Evolutionary conservation across 2,329 filamentous ascomycete species (phyloP).

Genomic region (Phaeophleospora eucalypticola): DNA sequence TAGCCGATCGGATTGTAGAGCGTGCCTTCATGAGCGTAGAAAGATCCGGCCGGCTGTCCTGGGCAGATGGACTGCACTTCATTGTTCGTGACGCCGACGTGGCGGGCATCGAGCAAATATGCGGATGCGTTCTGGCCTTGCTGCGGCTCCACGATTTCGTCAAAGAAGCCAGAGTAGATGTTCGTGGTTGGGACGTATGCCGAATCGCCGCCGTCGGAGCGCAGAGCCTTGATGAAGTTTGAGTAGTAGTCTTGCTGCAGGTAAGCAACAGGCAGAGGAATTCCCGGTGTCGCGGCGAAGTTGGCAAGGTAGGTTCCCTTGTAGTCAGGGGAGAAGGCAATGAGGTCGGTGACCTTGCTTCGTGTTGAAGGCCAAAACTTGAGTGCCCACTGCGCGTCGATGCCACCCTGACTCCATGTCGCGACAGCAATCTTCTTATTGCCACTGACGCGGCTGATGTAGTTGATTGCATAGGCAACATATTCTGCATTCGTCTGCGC

Average conservation of each 20-base stretch:
- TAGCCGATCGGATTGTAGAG: conserved; percentile 49
- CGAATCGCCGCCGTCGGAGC: conserved; percentile 44
- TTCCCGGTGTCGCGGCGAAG: conserved; percentile 36
- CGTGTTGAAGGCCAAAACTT: conserved; percentile 55
- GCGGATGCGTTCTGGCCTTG: conserved; percentile 44
- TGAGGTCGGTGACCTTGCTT: conserved; percentile 43
- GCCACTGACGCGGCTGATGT: conserved; percentile 42
- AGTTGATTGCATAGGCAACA: conserved; percentile 56
- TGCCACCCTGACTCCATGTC: conserved; percentile 52
- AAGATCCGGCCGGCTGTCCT: conserved; percentile 38
- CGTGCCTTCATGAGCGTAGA: conserved; percentile 51
- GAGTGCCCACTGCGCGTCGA: conserved; percentile 53
- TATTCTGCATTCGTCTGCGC: conserved; percentile 51
- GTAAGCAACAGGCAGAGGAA: conserved; percentile 44
- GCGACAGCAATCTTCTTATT: conserved; percentile 41
- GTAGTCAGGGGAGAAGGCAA: conserved; percentile 52
- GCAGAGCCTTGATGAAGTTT: conserved; percentile 41
- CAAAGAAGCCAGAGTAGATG: conserved; percentile 46
- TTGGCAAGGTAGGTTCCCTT: conserved; percentile 43
- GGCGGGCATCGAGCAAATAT: conserved; percentile 38
- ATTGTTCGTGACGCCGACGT: conserved; percentile 49
- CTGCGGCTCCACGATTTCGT: conserved; percentile 52
- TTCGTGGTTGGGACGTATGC: conserved; percentile 54
- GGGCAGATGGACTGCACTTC: conserved; percentile 44
- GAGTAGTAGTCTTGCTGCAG: conserved; percentile 46